Conservation (phyloP, 1,139 yeast species). For the Groenewaldozyma sp. region DNA sequence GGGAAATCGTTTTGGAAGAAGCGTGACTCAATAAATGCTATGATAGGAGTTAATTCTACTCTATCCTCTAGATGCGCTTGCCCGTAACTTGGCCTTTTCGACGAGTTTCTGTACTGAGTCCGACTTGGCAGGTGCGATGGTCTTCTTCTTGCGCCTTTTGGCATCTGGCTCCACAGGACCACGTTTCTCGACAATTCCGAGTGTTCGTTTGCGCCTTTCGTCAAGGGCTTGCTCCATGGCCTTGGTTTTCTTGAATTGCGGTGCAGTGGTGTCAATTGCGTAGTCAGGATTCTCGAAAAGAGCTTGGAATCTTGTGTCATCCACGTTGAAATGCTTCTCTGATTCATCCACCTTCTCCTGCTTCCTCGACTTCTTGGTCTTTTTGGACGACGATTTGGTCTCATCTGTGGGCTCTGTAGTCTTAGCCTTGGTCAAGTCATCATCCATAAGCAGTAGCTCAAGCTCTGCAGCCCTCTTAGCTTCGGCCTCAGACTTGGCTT, state of each 20-base stretch:
- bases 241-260: constrained; percentile 78
- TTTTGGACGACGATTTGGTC: constrained; percentile 63
- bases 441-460: constrained; percentile 68
- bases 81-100: constrained; percentile 21
- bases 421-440: constrained; percentile 26
- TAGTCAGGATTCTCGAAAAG: constrained; percentile 81
- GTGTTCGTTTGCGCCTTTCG: constrained; percentile 55
- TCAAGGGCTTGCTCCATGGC: constrained; percentile 77
- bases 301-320: constrained; percentile 83
- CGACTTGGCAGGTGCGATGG: constrained; percentile 9
- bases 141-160: constrained; percentile 10
- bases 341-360: constrained; percentile 43
- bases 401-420: constrained; percentile 18
- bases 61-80: too few species aligned
- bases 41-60: too few species aligned
- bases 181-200: constrained; percentile 7
- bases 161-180: constrained; percentile 5
- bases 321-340: constrained; percentile 51
- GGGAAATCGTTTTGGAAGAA: too few species aligned
- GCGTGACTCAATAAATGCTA: too few species aligned
- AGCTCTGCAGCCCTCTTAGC: constrained; percentile 52
- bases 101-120: constrained; percentile 19
- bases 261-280: constrained; percentile 75
- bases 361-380: constrained; percentile 50
- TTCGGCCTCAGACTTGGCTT: constrained; percentile 30